Evolutionary conservation across 2,329 filamentous ascomycete genomes (phyloP).

Genomic region (Monosporascus cannonballus): DNA sequence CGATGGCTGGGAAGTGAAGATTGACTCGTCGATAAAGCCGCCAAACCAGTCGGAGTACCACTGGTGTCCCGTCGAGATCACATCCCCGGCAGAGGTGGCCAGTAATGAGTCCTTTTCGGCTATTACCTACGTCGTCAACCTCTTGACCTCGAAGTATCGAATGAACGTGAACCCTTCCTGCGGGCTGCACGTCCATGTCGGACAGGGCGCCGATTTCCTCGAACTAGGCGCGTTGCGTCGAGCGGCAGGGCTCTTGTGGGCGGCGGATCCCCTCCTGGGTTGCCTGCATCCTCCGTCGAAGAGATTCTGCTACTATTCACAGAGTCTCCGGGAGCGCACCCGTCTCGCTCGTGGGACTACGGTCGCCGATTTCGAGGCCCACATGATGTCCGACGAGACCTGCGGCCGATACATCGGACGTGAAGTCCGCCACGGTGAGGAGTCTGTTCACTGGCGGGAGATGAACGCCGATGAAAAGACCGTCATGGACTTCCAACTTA

Average conservation of each 20-base stretch:
- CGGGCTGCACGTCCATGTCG: constrained; percentile 16
- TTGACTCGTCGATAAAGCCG: background rate
- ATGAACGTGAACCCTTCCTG: constrained; percentile 7
- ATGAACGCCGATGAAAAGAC: background rate
- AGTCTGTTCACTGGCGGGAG: constrained; percentile 6
- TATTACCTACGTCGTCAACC: constrained; percentile 6
- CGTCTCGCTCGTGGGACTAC: background rate
- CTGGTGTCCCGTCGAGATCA: constrained; percentile 8
- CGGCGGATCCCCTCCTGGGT: constrained; percentile 7
- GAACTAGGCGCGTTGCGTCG: constrained; percentile 3
- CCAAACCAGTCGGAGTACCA: background rate
- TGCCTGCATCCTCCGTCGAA: constrained; percentile 9
- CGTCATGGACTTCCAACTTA: constrained; percentile 1
- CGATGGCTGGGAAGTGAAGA: background rate
- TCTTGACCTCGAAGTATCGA: constrained; percentile 4
- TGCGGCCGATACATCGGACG: constrained; percentile 4
- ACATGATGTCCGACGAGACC: background rate
- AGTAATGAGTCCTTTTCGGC: constrained; percentile 3
- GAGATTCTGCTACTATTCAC: background rate
- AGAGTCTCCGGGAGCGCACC: constrained; percentile 1
- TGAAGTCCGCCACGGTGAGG: constrained; percentile 9
- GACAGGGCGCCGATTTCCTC: constrained; percentile 7
- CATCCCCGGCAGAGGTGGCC: constrained; percentile 5
- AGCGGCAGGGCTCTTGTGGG: constrained; percentile 8
- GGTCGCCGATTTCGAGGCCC: background rate